Conservation (phyloP, 805 yeast genomes). For the Pichia manshurica region DNA sequence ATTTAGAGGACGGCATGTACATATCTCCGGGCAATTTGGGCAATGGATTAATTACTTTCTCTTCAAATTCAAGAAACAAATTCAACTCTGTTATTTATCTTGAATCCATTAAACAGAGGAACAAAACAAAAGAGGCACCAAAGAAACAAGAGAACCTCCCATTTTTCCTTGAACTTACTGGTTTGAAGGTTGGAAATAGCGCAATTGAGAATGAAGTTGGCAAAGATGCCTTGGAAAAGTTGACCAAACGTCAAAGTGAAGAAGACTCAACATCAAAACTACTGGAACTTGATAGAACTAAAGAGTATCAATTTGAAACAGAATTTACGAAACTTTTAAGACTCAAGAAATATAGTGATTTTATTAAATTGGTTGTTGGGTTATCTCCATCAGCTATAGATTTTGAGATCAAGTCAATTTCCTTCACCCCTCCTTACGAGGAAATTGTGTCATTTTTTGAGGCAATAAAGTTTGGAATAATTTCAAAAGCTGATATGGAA, state of each 20-base stretch:
- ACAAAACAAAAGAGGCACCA: slow-evolving; percentile 85
- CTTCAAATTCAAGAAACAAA: slow-evolving; percentile 70
- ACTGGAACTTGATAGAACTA: slow-evolving; percentile 32
- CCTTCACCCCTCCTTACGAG: slow-evolving; percentile 54
- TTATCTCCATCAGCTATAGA: slow-evolving; percentile 78
- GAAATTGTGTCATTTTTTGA: slow-evolving; percentile 63
- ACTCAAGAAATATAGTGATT: slow-evolving; percentile 46
- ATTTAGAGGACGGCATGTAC: slow-evolving; percentile 32
- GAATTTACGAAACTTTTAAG: slow-evolving; percentile 63
- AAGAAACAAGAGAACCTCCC: slow-evolving; percentile 75
- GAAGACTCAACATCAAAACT: slow-evolving; percentile 21
- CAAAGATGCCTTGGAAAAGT: slow-evolving; percentile 24
- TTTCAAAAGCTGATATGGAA: slow-evolving; percentile 59
- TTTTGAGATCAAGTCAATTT: slow-evolving; percentile 78
- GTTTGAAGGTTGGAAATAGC: slow-evolving; percentile 65
- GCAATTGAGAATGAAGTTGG: slow-evolving; percentile 46
- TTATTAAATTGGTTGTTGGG: slow-evolving; percentile 48
- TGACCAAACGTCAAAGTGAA: slow-evolving; percentile 22
- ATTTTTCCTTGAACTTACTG: slow-evolving; percentile 69
- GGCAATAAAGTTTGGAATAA: slow-evolving; percentile 60
- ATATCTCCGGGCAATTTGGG: slow-evolving; percentile 59
- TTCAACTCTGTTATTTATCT: slow-evolving; percentile 73
- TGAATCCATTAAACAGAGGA: slow-evolving; percentile 78
- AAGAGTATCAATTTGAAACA: slow-evolving; percentile 55
- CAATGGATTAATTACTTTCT: slow-evolving; percentile 60